phyloP scores from a whole-genome alignment of 176 grass and related monocot genomes.

The Coix lacrymajobi region DNA sequence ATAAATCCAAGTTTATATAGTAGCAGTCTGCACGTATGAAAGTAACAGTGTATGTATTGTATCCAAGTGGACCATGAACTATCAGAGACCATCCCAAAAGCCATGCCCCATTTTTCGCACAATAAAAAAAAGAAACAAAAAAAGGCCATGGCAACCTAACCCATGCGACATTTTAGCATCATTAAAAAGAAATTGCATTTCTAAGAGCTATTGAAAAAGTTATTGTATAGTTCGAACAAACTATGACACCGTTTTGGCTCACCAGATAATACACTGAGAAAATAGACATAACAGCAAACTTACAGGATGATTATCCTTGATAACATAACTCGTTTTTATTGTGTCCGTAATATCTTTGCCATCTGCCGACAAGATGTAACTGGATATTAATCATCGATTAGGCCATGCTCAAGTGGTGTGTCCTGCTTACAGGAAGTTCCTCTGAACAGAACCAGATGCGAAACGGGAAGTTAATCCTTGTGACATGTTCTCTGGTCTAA shows the following conservation, averaged over 20 bases:
- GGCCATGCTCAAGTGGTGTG: not conserved
- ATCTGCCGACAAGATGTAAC: not conserved
- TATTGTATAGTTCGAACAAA: not conserved
- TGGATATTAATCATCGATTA: not conserved
- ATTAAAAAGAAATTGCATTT: too few relatives aligned
- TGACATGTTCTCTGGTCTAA: constrained; percentile 64
- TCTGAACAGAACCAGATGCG: constrained; percentile 64
- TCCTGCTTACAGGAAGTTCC: constrained; percentile 65
- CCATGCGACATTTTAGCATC: too few relatives aligned
- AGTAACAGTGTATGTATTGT: not conserved
- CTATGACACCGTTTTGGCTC: not conserved
- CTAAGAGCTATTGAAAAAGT: too few relatives aligned
- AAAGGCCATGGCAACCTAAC: too few relatives aligned
- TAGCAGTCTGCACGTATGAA: too few relatives aligned
- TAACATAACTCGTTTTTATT: not conserved
- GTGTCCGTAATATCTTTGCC: not conserved
- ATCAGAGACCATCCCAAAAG: not conserved
- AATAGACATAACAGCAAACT: not conserved
- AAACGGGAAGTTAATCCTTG: constrained; percentile 77
- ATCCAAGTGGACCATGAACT: not conserved
- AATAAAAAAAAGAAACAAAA: too few relatives aligned
- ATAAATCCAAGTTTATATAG: too few relatives aligned
- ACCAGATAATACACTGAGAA: not conserved
- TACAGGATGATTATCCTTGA: not conserved
- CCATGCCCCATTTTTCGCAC: too few relatives aligned